Conservation (phyloP, 1,139 yeast genomes). For the Yamadazyma atmosphaerica region DNA sequence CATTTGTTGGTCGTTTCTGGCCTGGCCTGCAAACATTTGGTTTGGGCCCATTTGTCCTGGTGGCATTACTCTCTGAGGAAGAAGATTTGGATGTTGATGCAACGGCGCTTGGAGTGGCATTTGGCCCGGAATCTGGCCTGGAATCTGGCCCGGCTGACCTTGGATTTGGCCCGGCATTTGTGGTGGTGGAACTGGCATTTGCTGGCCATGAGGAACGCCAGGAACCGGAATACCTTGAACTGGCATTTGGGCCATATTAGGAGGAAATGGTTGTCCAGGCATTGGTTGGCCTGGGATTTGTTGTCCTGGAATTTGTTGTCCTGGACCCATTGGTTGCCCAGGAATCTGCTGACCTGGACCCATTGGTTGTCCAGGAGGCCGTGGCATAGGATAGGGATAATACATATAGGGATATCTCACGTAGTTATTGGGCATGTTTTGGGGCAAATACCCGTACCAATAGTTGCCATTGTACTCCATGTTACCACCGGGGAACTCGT, state of each 20-base stretch:
- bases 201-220: no score
- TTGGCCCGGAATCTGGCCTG: not conserved
- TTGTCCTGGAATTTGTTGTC: no score
- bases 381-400: conserved; percentile 9
- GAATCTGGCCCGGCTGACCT: not conserved
- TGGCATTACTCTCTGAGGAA: no score
- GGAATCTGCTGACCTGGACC: conserved; percentile 1
- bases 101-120: no score
- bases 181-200: conserved; percentile 1
- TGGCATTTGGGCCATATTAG: conserved; percentile 4
- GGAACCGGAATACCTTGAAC: conserved; percentile 4
- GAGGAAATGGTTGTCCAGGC: conserved; percentile 1
- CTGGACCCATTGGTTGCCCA: not conserved
- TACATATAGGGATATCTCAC: conserved; percentile 15
- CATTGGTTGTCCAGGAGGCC: conserved; percentile 3
- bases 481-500: conserved; percentile 13
- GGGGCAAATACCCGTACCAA: conserved; percentile 27
- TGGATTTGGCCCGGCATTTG: not conserved
- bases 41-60: not conserved
- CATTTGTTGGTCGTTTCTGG: not conserved
- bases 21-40: not conserved
- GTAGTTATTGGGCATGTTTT: conserved; percentile 10
- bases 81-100: no score
- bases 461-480: conserved; percentile 26
- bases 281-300: conserved; percentile 1